These are phyloP conservation scores for Leersia perrieri DNA, from an alignment of 176 grass and related monocot genomes.

Conservation along the genomic window DNA sequence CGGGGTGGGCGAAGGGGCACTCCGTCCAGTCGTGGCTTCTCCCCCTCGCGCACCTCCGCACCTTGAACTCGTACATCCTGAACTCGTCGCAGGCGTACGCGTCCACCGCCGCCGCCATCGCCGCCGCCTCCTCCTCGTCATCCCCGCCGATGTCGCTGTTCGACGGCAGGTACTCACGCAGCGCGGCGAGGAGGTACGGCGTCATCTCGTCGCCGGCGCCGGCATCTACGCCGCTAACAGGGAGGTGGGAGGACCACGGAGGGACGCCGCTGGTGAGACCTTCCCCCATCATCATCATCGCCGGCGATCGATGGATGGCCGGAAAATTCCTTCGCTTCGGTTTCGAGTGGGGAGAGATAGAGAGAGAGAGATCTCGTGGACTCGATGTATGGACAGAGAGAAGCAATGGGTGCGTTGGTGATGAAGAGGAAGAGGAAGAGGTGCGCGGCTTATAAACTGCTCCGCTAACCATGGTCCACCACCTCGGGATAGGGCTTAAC, in stretches of 20 bases:
- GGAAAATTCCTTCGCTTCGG: too few relatives aligned
- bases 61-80: slow-evolving; percentile 99
- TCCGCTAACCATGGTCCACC: slow-evolving; percentile 32
- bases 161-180: slow-evolving; percentile 51
- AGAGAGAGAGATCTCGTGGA: slow-evolving; percentile 1
- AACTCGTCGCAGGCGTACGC: slow-evolving; percentile 83
- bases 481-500: neutral
- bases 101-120: slow-evolving; percentile 35
- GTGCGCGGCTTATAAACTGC: slow-evolving; percentile 56
- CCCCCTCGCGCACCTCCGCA: slow-evolving; percentile 65
- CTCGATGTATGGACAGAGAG: neutral
- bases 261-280: slow-evolving; percentile 41
- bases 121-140: slow-evolving; percentile 30
- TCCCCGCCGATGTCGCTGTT: slow-evolving; percentile 28
- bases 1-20: slow-evolving; percentile 94
- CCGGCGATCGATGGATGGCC: too few relatives aligned
- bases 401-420: neutral
- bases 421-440: neutral
- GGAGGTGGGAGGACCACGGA: slow-evolving; percentile 58
- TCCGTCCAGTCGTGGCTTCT: slow-evolving; percentile 98
- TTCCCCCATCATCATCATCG: slow-evolving; percentile 76
- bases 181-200: slow-evolving; percentile 48
- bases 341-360: too few relatives aligned
- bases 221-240: slow-evolving; percentile 44
- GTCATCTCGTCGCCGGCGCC: slow-evolving; percentile 50